These are phyloP conservation scores for Solanum pinnatisectum DNA, from an alignment of 257 asterid species.

Conservation along the genomic window DNA sequence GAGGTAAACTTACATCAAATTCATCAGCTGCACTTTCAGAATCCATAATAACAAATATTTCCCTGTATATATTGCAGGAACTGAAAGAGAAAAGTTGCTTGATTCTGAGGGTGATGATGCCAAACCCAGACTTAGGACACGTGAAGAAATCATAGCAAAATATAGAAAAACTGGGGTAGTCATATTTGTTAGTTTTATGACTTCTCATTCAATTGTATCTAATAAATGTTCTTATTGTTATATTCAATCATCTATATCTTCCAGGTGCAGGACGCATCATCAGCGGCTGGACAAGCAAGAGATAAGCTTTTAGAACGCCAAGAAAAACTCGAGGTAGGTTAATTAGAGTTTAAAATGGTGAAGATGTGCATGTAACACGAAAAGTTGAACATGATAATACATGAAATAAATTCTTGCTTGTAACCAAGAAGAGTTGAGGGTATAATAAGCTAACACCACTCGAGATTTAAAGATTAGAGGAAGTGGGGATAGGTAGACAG, in stretches of 20 bases:
- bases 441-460: not conserved
- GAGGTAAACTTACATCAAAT: constrained; percentile 24
- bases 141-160: constrained; percentile 76
- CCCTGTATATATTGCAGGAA: constrained; percentile 28
- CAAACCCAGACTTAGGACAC: constrained; percentile 60
- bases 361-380: not conserved
- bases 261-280: constrained; percentile 86
- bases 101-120: constrained; percentile 32
- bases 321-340: constrained; percentile 78
- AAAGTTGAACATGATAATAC: not conserved
- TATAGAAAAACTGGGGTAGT: constrained; percentile 77
- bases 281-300: constrained; percentile 87
- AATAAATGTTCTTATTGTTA: not conserved
- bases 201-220: not conserved
- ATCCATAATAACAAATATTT: not conserved
- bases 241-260: constrained; percentile 7
- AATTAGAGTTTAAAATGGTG: not conserved
- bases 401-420: not conserved
- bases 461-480: not conserved
- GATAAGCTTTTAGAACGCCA: constrained; percentile 82
- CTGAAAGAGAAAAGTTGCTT: constrained; percentile 48
- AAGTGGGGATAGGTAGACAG: not conserved
- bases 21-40: not conserved
- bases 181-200: not conserved
- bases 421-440: not conserved